Evolutionary conservation across 2,329 filamentous ascomycete species (phyloP), one percentile per base, ranked within the genome.

Genomic region (Penicillium fuscoglaucum): DNA sequence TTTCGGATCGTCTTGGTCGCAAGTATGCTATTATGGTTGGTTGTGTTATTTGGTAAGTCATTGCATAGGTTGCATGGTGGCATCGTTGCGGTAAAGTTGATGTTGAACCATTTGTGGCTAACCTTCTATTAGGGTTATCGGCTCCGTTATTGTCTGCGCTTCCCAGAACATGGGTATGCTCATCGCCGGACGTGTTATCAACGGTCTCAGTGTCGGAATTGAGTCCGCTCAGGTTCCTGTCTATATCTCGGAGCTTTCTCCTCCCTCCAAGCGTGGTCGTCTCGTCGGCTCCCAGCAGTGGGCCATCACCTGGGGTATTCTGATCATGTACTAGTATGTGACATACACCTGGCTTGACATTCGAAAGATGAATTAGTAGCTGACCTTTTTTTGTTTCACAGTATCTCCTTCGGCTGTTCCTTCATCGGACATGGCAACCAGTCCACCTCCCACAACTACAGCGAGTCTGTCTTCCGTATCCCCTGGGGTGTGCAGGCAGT

Each of bases 211-310:
- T 55, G 87, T 91, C 52, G 90, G 89, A 58, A 90, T 91, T 61
- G 85, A 85, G 61, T 89, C 87, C 26, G 86, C 87, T 7, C 79
- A 90, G 66, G 87, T 90, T 1, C 88, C 87, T 0, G 85, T 90
- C 21, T 91, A 90, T 72, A 85, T 89, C 66, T 82, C 86, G 57
- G 89, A 91, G 71, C 52, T 91, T 19, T 86, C 83, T 7, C 82
- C 81, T 26, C 82, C 82, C 0, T 78, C 76, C 35, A 82, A 80
- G 67, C 79, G 83, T 64, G 83, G 83, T 19, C 82, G 87, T 41
- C 80, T 93, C 37, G 87, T 92, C 29, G 87, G 88, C 52, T 83
- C 85, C 47, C 89, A 91, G 72, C 89, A 92, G 72, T 89, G 88
- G 80, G 87, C 88, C 28, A 91, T 92, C 60, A 89, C 89, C 63